Evolutionary conservation across 805 yeast species (phyloP), one percentile per base, ranked within the genome.

Genomic region (Peterozyma toletana): DNA sequence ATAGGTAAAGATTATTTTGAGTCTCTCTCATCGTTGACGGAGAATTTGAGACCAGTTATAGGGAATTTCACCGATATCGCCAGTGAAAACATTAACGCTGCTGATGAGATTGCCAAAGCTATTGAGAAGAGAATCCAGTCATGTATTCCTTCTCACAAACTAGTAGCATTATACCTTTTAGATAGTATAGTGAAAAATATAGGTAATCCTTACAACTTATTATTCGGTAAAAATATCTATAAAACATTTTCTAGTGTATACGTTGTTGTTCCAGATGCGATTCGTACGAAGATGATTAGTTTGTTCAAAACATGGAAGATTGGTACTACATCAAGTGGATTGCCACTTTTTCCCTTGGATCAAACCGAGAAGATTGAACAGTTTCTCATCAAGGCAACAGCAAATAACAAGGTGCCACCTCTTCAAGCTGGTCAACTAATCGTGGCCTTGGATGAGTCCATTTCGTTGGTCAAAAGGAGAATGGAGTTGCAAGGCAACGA

Each of bases 111-210:
- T 37, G 77, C 86, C 14, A 76, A 77, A 43, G 86, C 89, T 13
- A 77, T 93, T 43, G 87, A 83, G 51, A 71, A 71, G 42, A 76
- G 96, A 60, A 80, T 91, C 40, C 72, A 75, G 50, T 82, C 77
- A 59, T 80, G 93, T 55, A 75, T 86, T 2, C 97, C 97, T 1
- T 73, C 77, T 11, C 90, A 86, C 51, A 93, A 93, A 62, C 71
- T 93, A 39, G 93, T 77, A 53, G 80, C 93, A 3, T 71, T 93
- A 48, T 93, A 91, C 58, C 71, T 91, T 38, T 64, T 93, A 44
- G 98, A 93, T 61, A 89, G 97, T 14, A 85, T 93, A 39, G 85
- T 91, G 64, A 93, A 93, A 62, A 86, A 83, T 55, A 82, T 87
- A 30, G 96, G 97, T 9, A 75, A 81, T 48, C 97, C 98, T 1